Base-by-base conservation (phyloP, 1,139 yeast species). In the Schizosaccharomyces versatilis region DNA sequence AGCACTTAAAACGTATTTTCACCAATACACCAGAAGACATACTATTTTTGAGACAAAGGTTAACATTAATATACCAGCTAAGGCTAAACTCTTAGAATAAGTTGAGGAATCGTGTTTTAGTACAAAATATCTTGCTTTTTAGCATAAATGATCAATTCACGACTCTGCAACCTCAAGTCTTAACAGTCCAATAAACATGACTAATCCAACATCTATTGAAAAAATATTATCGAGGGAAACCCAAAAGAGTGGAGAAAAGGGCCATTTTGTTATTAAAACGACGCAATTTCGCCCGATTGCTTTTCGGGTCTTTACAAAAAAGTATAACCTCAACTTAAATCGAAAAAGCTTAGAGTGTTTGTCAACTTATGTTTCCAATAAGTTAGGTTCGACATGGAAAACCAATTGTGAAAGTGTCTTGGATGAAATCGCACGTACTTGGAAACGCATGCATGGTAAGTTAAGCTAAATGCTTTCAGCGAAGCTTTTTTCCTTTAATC, bases 221-320 rank as follows among this genome's bases (percentile, higher is more conserved):
- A 24, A 24, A 24, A 24, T 24, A 24, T 24, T 24, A 24, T 24
- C 32, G 32, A 24, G 32, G 5, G 32, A 24, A 24, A 24, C 32
- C 5, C 14, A 2, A 39, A 39, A 39, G 15, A 42, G 15, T 8
- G 7, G 32, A 15, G 3, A 15, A 14, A 12, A 19, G 24, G 12
- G 15, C 36, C 7, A 19, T 15, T 19, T 42, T 42, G 48, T 12
- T 10, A 36, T 88, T 3, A 83, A 79, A 57, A 85, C 95, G 0
- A 76, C 90, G 0, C 84, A 84, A 64, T 71, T 90, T 42, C 74
- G 98, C 53, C 98, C 98, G 0, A 70, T 88, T 53, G 97, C 96
- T 0, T 90, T 88, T 66, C 72, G 98, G 51, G 76, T 88, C 1
- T 68, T 90, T 17, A 84, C 97, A 2, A 90, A 86, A 67, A 90